These are phyloP conservation scores for Arachnomyces sp. DNA, from an alignment of 2,329 filamentous ascomycete species.

Conservation along the genomic window DNA sequence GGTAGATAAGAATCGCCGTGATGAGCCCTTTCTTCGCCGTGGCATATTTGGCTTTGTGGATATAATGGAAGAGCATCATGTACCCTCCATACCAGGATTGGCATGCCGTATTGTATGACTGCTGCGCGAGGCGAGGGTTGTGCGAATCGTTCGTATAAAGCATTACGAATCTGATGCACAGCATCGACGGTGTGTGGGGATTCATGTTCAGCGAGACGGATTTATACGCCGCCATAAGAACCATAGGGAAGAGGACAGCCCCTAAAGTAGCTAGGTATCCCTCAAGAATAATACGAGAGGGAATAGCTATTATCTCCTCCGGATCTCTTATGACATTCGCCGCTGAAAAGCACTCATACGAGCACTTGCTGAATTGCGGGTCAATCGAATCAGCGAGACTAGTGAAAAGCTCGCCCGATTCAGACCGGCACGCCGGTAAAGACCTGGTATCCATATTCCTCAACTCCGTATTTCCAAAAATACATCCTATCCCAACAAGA, in stretches of 20 bases:
- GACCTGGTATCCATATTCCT: constrained; percentile 11
- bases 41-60: constrained; percentile 8
- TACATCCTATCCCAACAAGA: constrained; percentile 14
- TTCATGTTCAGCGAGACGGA: constrained; percentile 13
- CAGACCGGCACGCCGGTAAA: constrained; percentile 17
- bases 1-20: constrained; percentile 8
- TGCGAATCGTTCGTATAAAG: constrained; percentile 11
- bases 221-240: constrained; percentile 19
- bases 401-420: constrained; percentile 14
- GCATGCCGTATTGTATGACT: constrained; percentile 18
- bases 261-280: constrained; percentile 13
- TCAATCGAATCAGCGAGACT: constrained; percentile 12
- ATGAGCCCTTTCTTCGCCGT: constrained; percentile 5
- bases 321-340: constrained; percentile 16
- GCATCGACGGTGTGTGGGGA: constrained; percentile 14
- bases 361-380: constrained; percentile 17
- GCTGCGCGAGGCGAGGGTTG: constrained; percentile 13
- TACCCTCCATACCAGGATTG: constrained; percentile 20
- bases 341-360: constrained; percentile 18
- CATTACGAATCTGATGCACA: constrained; percentile 15
- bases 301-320: constrained; percentile 16
- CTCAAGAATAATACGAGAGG: constrained; percentile 12
- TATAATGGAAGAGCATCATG: constrained; percentile 16
- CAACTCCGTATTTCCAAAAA: constrained; percentile 15
- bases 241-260: constrained; percentile 13